These are phyloP conservation scores for Bothriochloa decipiens DNA, from an alignment of 176 grass and related monocot genomes.

Conservation along the genomic window DNA sequence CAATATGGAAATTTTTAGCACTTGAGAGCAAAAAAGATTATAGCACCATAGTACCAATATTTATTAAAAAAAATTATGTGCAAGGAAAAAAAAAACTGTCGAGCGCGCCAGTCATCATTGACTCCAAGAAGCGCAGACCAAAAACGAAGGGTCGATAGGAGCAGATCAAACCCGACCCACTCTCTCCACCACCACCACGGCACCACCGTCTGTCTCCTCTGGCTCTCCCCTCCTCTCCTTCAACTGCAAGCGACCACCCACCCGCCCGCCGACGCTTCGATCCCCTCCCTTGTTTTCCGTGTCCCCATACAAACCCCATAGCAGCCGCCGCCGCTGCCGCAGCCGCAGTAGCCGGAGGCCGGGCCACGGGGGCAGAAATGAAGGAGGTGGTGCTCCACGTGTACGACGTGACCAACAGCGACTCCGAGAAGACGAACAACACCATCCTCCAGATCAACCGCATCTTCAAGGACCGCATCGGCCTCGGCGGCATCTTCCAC, in stretches of 20 bases:
- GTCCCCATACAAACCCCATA: constrained; percentile 14
- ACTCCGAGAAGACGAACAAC: constrained; percentile 96
- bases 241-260: constrained; percentile 33
- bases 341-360: neutral
- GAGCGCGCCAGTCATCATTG: too few relatives aligned
- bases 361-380: constrained; percentile 44
- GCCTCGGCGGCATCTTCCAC: constrained; percentile 99
- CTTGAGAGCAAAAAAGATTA: too few relatives aligned
- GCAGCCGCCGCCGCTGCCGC: neutral
- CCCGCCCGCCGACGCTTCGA: constrained; percentile 36
- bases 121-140: too few relatives aligned
- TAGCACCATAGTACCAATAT: too few relatives aligned
- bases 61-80: too few relatives aligned
- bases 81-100: too few relatives aligned
- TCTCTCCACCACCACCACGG: neutral
- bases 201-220: neutral
- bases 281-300: constrained; percentile 24
- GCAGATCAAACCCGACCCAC: too few relatives aligned
- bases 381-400: constrained; percentile 97
- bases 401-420: constrained; percentile 96
- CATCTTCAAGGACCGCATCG: constrained; percentile 99
- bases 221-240: neutral
- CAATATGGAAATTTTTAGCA: too few relatives aligned
- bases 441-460: constrained; percentile 99
- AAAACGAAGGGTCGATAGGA: too few relatives aligned